Evolutionary conservation across 2,329 filamentous ascomycete species (phyloP).

Genomic region (Aspergillus nomiae): DNA sequence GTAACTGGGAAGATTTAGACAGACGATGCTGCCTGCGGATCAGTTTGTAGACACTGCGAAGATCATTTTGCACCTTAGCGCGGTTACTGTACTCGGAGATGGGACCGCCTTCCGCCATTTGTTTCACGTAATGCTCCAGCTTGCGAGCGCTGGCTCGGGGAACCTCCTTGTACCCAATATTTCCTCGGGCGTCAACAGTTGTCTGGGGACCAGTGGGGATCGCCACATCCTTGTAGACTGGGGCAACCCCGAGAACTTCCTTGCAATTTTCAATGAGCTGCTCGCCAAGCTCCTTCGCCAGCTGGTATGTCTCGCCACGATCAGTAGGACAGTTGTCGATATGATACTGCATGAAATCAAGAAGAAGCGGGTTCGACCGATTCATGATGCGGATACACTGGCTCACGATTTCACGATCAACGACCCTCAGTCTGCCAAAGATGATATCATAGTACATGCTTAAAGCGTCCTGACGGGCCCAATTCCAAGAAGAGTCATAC

Average conservation of each 20-base stretch:
- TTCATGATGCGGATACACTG: conserved; percentile 99
- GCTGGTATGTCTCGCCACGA: conserved; percentile 92
- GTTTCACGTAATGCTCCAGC: conserved; percentile 95
- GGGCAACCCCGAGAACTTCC: conserved; percentile 79
- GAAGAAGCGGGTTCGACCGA: conserved; percentile 88
- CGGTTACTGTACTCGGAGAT: conserved; percentile 98
- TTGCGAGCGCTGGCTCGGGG: conserved; percentile 89
- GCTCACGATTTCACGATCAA: conserved; percentile 97
- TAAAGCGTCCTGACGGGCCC: conserved; percentile 94
- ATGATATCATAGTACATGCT: conserved; percentile 99
- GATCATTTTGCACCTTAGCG: conserved; percentile 95
- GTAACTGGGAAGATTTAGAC: conserved; percentile 91
- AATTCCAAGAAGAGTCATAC: conserved; percentile 99
- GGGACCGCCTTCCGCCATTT: conserved; percentile 98
- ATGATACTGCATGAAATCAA: conserved; percentile 99
- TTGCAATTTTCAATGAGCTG: conserved; percentile 98
- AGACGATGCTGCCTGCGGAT: conserved; percentile 98
- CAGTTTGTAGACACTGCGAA: conserved; percentile 94
- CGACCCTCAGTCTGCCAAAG: conserved; percentile 87
- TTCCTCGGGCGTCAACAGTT: conserved; percentile 87
- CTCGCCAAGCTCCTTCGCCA: conserved; percentile 92
- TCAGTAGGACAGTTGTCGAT: conserved; percentile 98
- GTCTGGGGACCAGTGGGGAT: conserved; percentile 90
- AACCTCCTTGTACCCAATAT: conserved; percentile 87
- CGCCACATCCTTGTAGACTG: conserved; percentile 94